phyloP scores from a whole-genome alignment of 2,329 filamentous ascomycete species.

The Sporothrix curviconia region DNA sequence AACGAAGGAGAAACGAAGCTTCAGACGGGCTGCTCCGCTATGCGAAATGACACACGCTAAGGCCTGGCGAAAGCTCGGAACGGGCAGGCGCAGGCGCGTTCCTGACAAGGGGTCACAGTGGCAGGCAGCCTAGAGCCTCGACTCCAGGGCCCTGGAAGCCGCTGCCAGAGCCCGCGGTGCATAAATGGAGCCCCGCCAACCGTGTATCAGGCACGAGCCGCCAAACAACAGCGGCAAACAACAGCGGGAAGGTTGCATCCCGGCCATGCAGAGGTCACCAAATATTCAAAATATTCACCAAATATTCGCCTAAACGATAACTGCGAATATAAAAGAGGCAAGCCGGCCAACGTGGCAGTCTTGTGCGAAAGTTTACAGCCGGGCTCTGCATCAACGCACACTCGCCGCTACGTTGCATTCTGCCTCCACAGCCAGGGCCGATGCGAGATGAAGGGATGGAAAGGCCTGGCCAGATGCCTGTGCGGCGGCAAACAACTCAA shows the following conservation, averaged over 20 bases:
- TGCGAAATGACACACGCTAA: constrained; percentile 12
- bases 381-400: neutral
- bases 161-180: too few relatives aligned
- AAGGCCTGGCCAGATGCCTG: neutral
- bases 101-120: neutral
- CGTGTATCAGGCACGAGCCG: constrained; percentile 5
- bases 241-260: neutral
- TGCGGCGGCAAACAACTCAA: too few relatives aligned
- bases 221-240: too few relatives aligned
- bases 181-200: constrained; percentile 8
- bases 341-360: too few relatives aligned
- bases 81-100: neutral
- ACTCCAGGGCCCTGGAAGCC: neutral
- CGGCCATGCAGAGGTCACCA: too few relatives aligned
- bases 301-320: too few relatives aligned
- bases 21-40: constrained; percentile 7
- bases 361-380: neutral
- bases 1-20: constrained; percentile 11
- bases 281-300: too few relatives aligned
- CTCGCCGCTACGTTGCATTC: neutral
- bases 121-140: neutral
- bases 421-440: neutral
- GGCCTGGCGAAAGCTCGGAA: neutral
- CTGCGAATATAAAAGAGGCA: too few relatives aligned
- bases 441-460: constrained; percentile 1